These are phyloP conservation scores for Cystobasidium slooffiae DNA, from an alignment of 1,284 basidiomycete genomes.

Conservation along the genomic window DNA sequence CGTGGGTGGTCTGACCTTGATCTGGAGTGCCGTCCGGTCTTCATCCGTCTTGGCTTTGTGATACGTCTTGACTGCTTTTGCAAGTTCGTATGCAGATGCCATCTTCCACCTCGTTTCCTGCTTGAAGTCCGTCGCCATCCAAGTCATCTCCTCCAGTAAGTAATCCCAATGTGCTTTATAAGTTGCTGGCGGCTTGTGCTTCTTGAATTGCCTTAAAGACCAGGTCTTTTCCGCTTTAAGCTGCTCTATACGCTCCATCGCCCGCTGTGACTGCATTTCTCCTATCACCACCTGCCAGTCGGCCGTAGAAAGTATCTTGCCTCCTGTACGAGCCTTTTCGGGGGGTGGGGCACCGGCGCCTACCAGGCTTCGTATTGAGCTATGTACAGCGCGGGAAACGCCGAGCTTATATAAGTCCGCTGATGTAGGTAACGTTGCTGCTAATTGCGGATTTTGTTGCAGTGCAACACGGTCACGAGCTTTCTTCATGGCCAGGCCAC, in stretches of 20 bases:
- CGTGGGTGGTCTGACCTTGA: constrained; percentile 53
- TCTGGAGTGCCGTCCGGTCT: constrained; percentile 67
- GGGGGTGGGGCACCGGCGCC: constrained; percentile 50
- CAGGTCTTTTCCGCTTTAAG: constrained; percentile 81
- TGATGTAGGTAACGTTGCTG: constrained; percentile 36
- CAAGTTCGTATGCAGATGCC: constrained; percentile 81
- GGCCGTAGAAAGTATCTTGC: constrained; percentile 47
- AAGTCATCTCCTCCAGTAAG: constrained; percentile 96
- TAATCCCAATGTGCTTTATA: constrained; percentile 94
- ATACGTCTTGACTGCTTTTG: constrained; percentile 83
- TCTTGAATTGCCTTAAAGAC: constrained; percentile 95
- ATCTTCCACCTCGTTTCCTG: constrained; percentile 95
- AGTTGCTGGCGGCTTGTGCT: constrained; percentile 79
- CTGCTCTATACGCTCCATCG: constrained; percentile 74
- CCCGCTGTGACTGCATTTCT: constrained; percentile 50
- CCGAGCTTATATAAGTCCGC: constrained; percentile 52
- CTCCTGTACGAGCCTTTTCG: constrained; percentile 31
- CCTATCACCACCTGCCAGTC: constrained; percentile 52
- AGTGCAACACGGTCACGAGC: constrained; percentile 44
- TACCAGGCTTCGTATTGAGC: constrained; percentile 48
- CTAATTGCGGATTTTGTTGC: constrained; percentile 28
- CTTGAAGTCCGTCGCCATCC: constrained; percentile 93
- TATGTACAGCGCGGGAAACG: constrained; percentile 48
- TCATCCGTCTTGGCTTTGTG: constrained; percentile 71
- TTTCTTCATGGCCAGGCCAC: constrained; percentile 48